Conservation (phyloP, 306 rosid species). For the Phaseolus lunatus region DNA sequence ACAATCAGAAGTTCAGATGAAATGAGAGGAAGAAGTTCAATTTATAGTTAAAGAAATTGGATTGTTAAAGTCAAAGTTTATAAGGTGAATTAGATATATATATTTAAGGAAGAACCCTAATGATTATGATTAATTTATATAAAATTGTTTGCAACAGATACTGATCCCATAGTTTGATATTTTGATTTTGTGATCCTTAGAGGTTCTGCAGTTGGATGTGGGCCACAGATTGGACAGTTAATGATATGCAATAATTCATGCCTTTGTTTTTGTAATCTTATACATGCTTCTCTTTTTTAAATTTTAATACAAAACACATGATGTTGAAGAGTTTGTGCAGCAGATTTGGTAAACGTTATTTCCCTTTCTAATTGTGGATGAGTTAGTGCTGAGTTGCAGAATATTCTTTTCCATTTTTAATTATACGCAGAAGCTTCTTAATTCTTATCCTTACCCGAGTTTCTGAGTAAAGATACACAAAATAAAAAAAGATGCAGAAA, state of each 20-base stretch:
- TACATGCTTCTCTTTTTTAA: neutral
- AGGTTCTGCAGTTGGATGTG: slow-evolving; percentile 38
- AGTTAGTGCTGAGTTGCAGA: slow-evolving; percentile 22
- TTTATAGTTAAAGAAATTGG: neutral
- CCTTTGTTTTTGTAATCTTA: neutral
- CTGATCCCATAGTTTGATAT: slow-evolving; percentile 17
- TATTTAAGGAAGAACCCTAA: neutral
- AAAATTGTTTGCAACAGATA: slow-evolving; percentile 17
- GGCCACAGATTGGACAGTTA: slow-evolving; percentile 44
- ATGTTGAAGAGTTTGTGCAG: slow-evolving; percentile 10
- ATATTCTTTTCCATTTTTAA: slow-evolving; percentile 23
- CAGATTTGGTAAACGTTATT: neutral
- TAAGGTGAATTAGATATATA: too few species aligned
- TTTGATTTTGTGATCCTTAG: slow-evolving; percentile 20
- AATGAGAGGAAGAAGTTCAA: neutral
- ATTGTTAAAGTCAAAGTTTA: too few species aligned
- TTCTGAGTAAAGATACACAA: slow-evolving; percentile 12
- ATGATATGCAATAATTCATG: slow-evolving; percentile 47
- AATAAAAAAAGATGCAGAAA: slow-evolving; percentile 35
- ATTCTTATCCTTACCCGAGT: slow-evolving; percentile 8
- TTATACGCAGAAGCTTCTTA: slow-evolving; percentile 9
- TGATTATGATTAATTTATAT: slow-evolving; percentile 8
- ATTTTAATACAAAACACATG: neutral
- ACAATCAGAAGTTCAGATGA: neutral
- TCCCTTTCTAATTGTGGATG: slow-evolving; percentile 6